A percentile compares a stretch with the other conserved stretches of the same genome.
phyloP scores from a whole-genome alignment of 371 early-diverging fungal genomes.

The Lichtheimia hyalospora region DNA sequence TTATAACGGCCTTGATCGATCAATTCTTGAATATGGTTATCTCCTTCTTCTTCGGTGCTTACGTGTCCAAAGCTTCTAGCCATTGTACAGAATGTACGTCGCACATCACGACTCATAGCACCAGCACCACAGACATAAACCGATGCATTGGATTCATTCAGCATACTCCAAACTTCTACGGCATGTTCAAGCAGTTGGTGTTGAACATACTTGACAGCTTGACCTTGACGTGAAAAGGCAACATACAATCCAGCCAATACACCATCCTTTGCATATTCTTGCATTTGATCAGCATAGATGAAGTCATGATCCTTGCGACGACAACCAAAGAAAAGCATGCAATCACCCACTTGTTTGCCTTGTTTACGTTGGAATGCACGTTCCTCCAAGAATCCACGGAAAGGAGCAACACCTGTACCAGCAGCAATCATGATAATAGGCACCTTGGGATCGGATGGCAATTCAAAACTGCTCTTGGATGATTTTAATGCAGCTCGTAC shows the following conservation, averaged over 20 bases:
- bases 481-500: constrained; percentile 41
- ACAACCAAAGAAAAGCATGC: constrained; percentile 81
- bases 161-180: constrained; percentile 26
- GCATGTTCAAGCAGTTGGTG: constrained; percentile 42
- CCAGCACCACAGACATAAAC: constrained; percentile 47
- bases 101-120: constrained; percentile 46
- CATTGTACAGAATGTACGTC: constrained; percentile 22
- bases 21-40: constrained; percentile 17
- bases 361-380: constrained; percentile 26
- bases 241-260: constrained; percentile 53
- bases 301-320: constrained; percentile 72
- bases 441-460: constrained; percentile 33
- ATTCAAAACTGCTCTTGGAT: constrained; percentile 35
- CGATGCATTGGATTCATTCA: constrained; percentile 21
- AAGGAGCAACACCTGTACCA: constrained; percentile 89
- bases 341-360: constrained; percentile 26
- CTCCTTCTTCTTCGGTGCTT: constrained; percentile 22
- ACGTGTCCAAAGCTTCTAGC: constrained; percentile 32
- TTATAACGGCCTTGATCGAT: constrained; percentile 34
- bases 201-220: constrained; percentile 39
- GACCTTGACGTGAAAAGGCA: constrained; percentile 67
- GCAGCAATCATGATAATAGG: constrained; percentile 61
- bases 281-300: constrained; percentile 69
- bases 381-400: constrained; percentile 75
- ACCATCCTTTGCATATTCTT: constrained; percentile 43